Conservation (phyloP, 176 grass and related monocot genomes). For the Oryza nivara region DNA sequence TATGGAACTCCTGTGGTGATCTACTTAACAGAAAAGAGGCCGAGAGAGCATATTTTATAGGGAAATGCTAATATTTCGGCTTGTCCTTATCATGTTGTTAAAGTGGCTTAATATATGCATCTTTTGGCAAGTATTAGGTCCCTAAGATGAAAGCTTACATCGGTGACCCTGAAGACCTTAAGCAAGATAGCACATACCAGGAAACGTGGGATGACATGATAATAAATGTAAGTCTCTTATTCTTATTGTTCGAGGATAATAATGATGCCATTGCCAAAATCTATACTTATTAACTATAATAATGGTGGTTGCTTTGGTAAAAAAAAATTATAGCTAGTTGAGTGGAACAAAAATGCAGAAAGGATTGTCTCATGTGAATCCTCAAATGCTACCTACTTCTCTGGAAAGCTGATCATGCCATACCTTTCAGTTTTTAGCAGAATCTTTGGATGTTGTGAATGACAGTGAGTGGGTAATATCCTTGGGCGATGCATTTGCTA, state of each 20-base stretch:
- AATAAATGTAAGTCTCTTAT: conserved; percentile 82
- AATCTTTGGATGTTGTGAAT: conserved; percentile 92
- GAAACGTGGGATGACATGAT: conserved; percentile 99
- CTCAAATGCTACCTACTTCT: conserved; percentile 33
- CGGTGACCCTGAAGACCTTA: conserved; percentile 94
- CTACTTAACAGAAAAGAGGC: conserved; percentile 6
- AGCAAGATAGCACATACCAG: conserved; percentile 87
- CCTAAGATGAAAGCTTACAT: conserved; percentile 99
- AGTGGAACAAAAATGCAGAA: conserved; percentile 18
- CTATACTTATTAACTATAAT: conserved; percentile 18
- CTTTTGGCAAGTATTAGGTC: conserved; percentile 99
- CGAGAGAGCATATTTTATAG: not conserved
- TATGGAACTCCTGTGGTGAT: not conserved
- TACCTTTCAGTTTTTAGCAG: conserved; percentile 82
- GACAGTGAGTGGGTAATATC: conserved; percentile 87
- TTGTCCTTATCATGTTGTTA: conserved; percentile 24
- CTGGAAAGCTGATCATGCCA: conserved; percentile 46
- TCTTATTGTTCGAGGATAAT: conserved; percentile 37
- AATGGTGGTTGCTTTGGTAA: not conserved
- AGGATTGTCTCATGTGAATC: conserved; percentile 1
- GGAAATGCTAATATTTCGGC: not conserved
- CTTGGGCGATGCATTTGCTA: conserved; percentile 91
- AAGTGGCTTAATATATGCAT: conserved; percentile 63
- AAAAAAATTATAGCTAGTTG: not conserved
- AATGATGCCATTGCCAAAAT: conserved; percentile 8